Evolutionary conservation across 1,139 yeast species (phyloP).

Genomic region (Ogataea hybrid): DNA sequence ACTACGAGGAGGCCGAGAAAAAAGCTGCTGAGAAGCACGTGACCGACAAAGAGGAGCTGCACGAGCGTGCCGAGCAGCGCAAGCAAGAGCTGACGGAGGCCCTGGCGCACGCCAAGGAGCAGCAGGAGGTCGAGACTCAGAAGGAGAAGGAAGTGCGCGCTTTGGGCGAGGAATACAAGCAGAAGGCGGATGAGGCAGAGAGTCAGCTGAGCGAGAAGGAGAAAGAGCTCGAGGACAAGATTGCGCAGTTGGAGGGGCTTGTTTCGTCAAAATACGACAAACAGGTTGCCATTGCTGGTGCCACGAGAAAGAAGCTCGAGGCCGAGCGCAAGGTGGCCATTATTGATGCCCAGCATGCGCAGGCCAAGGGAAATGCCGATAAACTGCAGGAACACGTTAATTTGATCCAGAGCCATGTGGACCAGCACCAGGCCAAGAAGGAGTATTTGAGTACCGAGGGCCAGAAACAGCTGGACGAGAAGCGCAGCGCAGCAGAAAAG

Average conservation of each 20-base stretch:
- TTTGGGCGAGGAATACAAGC: constrained; percentile 40
- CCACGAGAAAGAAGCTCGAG: constrained; percentile 41
- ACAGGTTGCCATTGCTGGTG: constrained; percentile 37
- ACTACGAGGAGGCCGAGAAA: constrained; percentile 45
- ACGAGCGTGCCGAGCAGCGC: constrained; percentile 46
- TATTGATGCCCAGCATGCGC: constrained; percentile 36
- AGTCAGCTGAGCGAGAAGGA: constrained; percentile 41
- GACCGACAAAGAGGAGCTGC: constrained; percentile 44
- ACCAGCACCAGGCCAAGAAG: constrained; percentile 46
- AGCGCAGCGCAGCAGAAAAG: constrained; percentile 44
- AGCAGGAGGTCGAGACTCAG: constrained; percentile 46
- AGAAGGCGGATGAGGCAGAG: constrained; percentile 48
- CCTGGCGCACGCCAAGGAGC: constrained; percentile 45
- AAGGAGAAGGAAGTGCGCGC: constrained; percentile 46
- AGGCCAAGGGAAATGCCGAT: constrained; percentile 41
- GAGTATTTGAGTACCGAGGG: constrained; percentile 38
- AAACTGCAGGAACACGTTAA: constrained; percentile 45
- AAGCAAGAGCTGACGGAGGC: constrained; percentile 49
- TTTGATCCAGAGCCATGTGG: constrained; percentile 41
- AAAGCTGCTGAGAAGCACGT: constrained; percentile 48
- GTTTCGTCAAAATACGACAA: constrained; percentile 42
- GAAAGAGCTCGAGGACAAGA: constrained; percentile 33
- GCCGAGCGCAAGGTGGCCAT: constrained; percentile 38
- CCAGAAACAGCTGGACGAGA: constrained; percentile 37
- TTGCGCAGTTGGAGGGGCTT: constrained; percentile 36